phyloP scores from a whole-genome alignment of 768 basidiomycete genomes.

The Leccinum rimulosum region DNA sequence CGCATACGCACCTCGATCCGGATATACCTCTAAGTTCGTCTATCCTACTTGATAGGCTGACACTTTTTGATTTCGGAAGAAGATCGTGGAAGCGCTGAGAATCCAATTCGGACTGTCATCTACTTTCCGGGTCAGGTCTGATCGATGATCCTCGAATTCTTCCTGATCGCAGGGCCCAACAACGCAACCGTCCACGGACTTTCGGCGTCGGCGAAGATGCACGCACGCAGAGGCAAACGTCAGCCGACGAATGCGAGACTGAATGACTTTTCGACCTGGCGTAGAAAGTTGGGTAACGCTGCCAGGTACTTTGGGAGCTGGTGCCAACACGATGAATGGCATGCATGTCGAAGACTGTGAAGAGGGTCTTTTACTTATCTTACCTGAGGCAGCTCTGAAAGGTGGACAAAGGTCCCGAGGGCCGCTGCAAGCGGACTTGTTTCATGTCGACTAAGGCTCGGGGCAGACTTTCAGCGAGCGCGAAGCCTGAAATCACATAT shows the following conservation, averaged over 20 bases:
- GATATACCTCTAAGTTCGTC: conserved; percentile 28
- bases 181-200: conserved; percentile 26
- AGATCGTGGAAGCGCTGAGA: conserved; percentile 41
- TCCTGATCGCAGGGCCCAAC: neutral
- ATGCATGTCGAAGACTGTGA: conserved; percentile 43
- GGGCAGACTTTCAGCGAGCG: conserved; percentile 36
- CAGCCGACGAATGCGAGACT: neutral
- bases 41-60: neutral
- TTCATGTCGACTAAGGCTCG: neutral
- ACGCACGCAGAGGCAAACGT: neutral
- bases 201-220: conserved; percentile 43
- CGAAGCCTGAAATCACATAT: conserved; percentile 30
- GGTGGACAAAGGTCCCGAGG: conserved; percentile 41
- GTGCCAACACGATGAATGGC: conserved; percentile 36
- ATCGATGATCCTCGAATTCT: neutral
- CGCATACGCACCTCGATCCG: conserved; percentile 33
- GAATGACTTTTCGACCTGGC: conserved; percentile 22
- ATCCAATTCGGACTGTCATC: conserved; percentile 44
- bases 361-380: conserved; percentile 30
- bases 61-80: neutral
- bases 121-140: conserved; percentile 36
- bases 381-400: conserved; percentile 38
- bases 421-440: conserved; percentile 34
- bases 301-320: conserved; percentile 42
- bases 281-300: conserved; percentile 29